Conservation (phyloP, 2,329 filamentous ascomycete species). For the Neocatenulostroma microsporum region DNA sequence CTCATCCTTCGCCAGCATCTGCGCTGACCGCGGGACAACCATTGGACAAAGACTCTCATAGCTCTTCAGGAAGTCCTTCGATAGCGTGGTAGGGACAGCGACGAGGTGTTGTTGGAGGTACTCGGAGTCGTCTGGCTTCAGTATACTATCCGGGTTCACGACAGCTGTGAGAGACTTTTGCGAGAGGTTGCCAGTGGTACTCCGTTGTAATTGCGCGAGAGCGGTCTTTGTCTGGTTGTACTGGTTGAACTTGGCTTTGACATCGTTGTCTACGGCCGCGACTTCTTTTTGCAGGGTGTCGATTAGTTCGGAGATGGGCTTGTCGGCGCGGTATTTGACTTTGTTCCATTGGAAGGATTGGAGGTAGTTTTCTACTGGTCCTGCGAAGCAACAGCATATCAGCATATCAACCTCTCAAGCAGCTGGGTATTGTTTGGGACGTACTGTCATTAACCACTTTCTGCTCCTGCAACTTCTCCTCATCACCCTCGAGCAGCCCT, state of each 20-base stretch:
- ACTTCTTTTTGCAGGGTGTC: constrained; percentile 88
- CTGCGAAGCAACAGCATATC: no score
- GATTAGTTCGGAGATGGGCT: constrained; percentile 77
- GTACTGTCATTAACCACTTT: constrained; percentile 92
- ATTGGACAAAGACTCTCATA: constrained; percentile 87
- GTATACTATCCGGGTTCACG: constrained; percentile 63
- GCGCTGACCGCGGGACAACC: constrained; percentile 85
- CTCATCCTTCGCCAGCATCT: constrained; percentile 72
- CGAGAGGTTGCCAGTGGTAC: constrained; percentile 86
- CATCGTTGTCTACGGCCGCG: constrained; percentile 85
- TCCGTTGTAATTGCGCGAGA: constrained; percentile 71
- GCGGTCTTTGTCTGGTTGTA: constrained; percentile 88
- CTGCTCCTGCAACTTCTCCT: constrained; percentile 73
- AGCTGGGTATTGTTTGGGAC: no score
- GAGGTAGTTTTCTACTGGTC: constrained; percentile 92
- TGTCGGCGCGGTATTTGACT: constrained; percentile 91
- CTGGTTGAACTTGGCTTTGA: constrained; percentile 88
- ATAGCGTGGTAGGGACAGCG: constrained; percentile 69
- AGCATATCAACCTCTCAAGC: no score
- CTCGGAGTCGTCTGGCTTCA: constrained; percentile 77
- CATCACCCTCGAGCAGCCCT: constrained; percentile 74
- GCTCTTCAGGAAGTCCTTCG: constrained; percentile 79
- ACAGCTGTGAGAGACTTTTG: constrained; percentile 90
- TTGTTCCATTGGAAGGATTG: constrained; percentile 92
- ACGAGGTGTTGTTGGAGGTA: constrained; percentile 95